Evolutionary conservation across 345 rosid genomes (phyloP).

Genomic region (Boechera divaricarpa): DNA sequence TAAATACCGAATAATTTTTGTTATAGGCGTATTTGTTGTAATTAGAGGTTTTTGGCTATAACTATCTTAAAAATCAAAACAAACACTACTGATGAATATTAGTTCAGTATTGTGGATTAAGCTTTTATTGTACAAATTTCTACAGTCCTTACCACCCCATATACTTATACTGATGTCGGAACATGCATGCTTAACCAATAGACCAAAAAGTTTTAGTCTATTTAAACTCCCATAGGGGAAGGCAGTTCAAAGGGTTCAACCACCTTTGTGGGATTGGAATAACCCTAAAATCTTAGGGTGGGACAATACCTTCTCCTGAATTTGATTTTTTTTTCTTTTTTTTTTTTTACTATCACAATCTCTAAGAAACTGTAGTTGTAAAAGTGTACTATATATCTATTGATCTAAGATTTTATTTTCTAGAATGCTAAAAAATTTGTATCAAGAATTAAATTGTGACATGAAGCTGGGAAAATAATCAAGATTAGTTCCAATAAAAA

Average conservation of each 20-base stretch:
- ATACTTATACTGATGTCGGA: background rate
- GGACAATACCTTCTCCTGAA: slow-evolving; percentile 3
- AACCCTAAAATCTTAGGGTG: slow-evolving; percentile 10
- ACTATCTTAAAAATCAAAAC: background rate
- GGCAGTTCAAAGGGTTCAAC: background rate
- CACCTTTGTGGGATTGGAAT: slow-evolving; percentile 2
- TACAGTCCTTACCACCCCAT: background rate
- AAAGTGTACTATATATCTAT: background rate
- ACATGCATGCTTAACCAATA: background rate
- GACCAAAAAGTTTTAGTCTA: background rate
- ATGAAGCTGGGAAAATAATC: background rate
- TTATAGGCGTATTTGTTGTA: background rate
- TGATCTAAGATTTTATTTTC: background rate
- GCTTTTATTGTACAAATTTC: background rate
- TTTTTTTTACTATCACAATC: background rate
- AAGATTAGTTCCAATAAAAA: background rate
- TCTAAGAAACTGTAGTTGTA: background rate
- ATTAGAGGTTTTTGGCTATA: background rate
- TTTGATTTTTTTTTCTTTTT: background rate
- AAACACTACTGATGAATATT: background rate
- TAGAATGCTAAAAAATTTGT: background rate
- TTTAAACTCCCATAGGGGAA: background rate
- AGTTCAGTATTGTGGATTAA: background rate
- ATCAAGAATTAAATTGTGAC: background rate
- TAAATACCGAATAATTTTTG: background rate